Conservation (phyloP, 2,329 filamentous ascomycete species). For the Colletotrichum sp. region DNA sequence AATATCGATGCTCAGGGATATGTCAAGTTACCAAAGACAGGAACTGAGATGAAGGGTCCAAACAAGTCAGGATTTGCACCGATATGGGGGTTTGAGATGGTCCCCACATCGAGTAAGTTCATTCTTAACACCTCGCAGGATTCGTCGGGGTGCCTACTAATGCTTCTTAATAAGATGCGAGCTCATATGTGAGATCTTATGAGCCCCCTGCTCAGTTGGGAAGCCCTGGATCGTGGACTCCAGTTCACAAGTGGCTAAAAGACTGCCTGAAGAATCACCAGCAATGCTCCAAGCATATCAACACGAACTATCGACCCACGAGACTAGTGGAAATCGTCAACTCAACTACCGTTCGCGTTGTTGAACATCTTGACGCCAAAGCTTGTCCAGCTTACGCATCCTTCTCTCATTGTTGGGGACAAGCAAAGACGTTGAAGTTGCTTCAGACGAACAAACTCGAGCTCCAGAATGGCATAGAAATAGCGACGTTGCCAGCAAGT, state of each 20-base stretch:
- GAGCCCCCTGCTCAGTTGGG: neutral
- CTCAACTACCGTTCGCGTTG: neutral
- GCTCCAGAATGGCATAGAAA: neutral
- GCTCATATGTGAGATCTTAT: neutral
- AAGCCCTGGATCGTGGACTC: neutral
- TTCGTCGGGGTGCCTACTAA: neutral
- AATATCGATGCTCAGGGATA: neutral
- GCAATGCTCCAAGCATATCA: neutral
- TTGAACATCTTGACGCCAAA: neutral
- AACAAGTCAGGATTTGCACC: neutral
- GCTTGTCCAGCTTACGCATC: neutral
- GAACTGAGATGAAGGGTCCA: neutral
- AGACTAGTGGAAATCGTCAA: neutral
- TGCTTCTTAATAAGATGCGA: neutral
- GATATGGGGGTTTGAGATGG: neutral
- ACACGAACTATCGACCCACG: neutral
- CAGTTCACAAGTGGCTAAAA: neutral
- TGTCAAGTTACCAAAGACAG: neutral
- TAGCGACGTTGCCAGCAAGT: neutral
- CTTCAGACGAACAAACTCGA: fast-evolving
- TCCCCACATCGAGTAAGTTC: neutral
- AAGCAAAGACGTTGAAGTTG: neutral
- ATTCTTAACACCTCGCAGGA: neutral
- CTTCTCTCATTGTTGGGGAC: neutral
- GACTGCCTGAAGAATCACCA: neutral